Evolutionary conservation across 805 yeast species (phyloP).

Genomic region (Candida sonorensis): DNA sequence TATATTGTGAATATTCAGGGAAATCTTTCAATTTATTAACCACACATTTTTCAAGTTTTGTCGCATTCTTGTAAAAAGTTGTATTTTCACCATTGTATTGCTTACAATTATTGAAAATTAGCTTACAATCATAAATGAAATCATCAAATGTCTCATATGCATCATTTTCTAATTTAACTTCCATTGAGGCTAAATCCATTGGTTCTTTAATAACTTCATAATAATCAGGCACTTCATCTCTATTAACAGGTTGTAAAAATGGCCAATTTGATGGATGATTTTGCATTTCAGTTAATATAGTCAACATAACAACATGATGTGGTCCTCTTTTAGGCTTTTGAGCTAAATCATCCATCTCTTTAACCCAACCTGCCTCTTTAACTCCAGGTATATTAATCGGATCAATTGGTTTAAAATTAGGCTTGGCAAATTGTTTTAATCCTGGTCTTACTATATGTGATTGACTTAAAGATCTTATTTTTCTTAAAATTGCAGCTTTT

Average conservation of each 20-base stretch:
- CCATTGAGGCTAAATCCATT: conserved; percentile 97
- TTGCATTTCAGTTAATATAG: conserved; percentile 78
- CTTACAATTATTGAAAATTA: conserved; percentile 87
- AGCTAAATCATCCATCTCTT: conserved; percentile 95
- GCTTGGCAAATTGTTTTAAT: conserved; percentile 56
- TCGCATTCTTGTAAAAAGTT: conserved; percentile 92
- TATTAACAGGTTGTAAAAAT: conserved; percentile 85
- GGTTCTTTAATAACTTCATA: conserved; percentile 96
- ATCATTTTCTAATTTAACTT: conserved; percentile 84
- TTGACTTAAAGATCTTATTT: conserved; percentile 71
- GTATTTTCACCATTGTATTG: conserved; percentile 91
- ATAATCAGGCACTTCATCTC: conserved; percentile 92
- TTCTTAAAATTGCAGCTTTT: conserved; percentile 83
- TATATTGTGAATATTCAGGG: conserved; percentile 83
- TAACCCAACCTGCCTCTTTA: conserved; percentile 94
- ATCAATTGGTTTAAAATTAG: conserved; percentile 47
- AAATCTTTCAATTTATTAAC: conserved; percentile 75
- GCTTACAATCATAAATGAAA: conserved; percentile 79
- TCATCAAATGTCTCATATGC: conserved; percentile 87
- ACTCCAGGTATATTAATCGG: conserved; percentile 87
- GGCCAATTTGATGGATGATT: conserved; percentile 99
- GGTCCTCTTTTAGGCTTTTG: conserved; percentile 93
- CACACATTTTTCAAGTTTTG: conserved; percentile 85
- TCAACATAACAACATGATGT: conserved; percentile 90
- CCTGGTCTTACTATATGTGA: conserved; percentile 83